Evolutionary conservation across 2,329 filamentous ascomycete species (phyloP), one percentile per base, ranked within the genome.

Genomic region (Cytospora schulzeri): DNA sequence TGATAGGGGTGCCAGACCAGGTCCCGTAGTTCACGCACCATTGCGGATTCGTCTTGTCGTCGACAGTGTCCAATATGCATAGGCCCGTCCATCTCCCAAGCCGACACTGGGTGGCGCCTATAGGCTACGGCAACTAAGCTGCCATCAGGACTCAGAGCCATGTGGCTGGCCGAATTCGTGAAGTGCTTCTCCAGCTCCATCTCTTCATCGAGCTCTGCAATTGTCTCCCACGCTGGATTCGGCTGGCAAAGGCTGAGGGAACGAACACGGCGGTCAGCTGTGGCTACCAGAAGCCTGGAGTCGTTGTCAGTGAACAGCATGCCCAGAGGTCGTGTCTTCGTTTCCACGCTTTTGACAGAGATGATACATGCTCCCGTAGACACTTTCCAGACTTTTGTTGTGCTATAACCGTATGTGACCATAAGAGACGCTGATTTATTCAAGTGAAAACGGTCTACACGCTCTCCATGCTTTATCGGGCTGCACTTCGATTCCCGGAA

Each of bases 121-220:
- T 57, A 57, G 8, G 33, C 54, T 5, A 57, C 54, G 14, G 33
- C 24, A 12, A 57, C 41, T 33, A 45, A 19, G 33, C 33, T 57
- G 33, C 54, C 54, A 41, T 57, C 54, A 12, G 54, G 22, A 14
- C 33, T 57, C 1, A 57, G 3, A 41, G 24, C 54, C 54, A 57
- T 45, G 15, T 57, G 54, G n/a, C 54, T 57, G 2, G 54, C 54
- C 7, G 54, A 57, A 29, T 57, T 57, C 19, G 54, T 57, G 8
- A 57, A 57, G 35, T 57, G 54, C 24, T 57, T 57, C 17, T 57
- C 54, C 14, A 57, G 22, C 0, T 38, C 33, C 17, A 28, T n/a
- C 24, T 57, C 54, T n/a, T 57, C 54, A 11, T 38, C 35, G 35
- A 57, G n/a, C 6, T 57, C 54, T 1, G 54, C 54, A 7, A 57